Evolutionary conservation across 2,329 filamentous ascomycete species (phyloP), one percentile per base, ranked within the genome.

Genomic region (Cytospora schulzeri): DNA sequence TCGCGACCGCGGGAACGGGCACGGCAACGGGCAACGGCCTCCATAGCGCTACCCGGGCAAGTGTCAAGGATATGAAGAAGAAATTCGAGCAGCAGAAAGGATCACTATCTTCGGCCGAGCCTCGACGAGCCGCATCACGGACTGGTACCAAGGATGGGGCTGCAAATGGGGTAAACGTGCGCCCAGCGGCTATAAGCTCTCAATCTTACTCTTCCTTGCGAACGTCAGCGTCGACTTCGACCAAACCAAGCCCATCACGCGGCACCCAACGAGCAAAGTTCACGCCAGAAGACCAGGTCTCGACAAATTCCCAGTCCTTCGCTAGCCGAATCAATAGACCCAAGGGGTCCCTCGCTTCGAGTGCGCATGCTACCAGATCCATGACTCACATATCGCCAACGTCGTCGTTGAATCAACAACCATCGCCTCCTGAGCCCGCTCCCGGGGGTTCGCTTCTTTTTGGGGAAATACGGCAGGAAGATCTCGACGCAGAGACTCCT

Each of bases 61-160:
- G 89, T 66, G 90, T 95, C 70, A 92, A 89, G 77, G 91, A 95
- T 73, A 81, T 95, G 67, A 88, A 91, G 71, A 91, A 89, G 76
- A 88, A 85, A 62, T 95, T 94, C 77, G 91, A 94, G 75, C 86
- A 94, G 75, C 86, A 75, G 55, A 68, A 72, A 28, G 63, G 71
- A 7, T 68, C 69, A 28, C 64, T 69, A 55, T 67, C 75, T 66
- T 50, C 60, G 22, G 70, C 75, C 52, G 72, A 77, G 62, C 69
- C 75, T 62, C 77, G 77, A 67, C 62, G 65, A 69, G 65, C 73
- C 48, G 71, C 73, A 58, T 69, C 75, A 65, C 75, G 74, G 65
- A 71, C 73, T 69, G 72, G 71, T 69, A 71, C 73, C 66, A 75
- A 76, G 73, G 73, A 78, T 71, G 72, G 70, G 59, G n/a, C 64